Evolutionary conservation across 2,329 filamentous ascomycete genomes (phyloP).

Genomic region (Talaromyces funiculosus): DNA sequence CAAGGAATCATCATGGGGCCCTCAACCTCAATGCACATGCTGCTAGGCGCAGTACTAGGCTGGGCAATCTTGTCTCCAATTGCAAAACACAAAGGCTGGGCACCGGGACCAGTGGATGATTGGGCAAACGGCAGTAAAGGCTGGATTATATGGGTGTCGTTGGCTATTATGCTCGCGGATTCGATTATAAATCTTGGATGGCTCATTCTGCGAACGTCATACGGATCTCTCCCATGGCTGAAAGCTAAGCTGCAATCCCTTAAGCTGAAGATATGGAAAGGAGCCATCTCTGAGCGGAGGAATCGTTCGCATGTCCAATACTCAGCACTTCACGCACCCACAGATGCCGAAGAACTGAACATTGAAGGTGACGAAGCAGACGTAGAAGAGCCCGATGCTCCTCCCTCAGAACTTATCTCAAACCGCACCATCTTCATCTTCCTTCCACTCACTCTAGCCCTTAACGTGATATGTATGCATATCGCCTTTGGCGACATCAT

Average conservation of each 20-base stretch:
- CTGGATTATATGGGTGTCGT: conserved; percentile 95
- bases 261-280: conserved; percentile 20
- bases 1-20: conserved; percentile 99
- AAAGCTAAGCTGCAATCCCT: conserved; percentile 26
- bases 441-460: conserved; percentile 65
- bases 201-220: conserved; percentile 61
- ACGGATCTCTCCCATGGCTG: conserved; percentile 43
- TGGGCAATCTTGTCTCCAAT: conserved; percentile 89
- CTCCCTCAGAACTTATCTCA: conserved; percentile 73
- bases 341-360: conserved; percentile 11
- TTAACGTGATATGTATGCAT: conserved; percentile 78
- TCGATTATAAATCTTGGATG: conserved; percentile 82
- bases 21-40: conserved; percentile 91
- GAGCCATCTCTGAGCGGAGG: conserved; percentile 15
- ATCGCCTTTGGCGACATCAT: conserved; percentile 78
- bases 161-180: conserved; percentile 95
- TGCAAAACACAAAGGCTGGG: conserved; percentile 82
- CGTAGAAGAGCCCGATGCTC: conserved; percentile 60
- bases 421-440: conserved; percentile 66
- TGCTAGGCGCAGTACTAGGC: conserved; percentile 78
- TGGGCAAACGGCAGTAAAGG: conserved; percentile 94
- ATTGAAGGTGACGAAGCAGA: conserved; percentile 33
- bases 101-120: conserved; percentile 75
- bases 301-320: conserved; percentile 27
- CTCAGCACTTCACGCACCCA: conserved; percentile 23